Base-by-base conservation (phyloP, 1,139 yeast species). In the Pichia inconspicua region DNA sequence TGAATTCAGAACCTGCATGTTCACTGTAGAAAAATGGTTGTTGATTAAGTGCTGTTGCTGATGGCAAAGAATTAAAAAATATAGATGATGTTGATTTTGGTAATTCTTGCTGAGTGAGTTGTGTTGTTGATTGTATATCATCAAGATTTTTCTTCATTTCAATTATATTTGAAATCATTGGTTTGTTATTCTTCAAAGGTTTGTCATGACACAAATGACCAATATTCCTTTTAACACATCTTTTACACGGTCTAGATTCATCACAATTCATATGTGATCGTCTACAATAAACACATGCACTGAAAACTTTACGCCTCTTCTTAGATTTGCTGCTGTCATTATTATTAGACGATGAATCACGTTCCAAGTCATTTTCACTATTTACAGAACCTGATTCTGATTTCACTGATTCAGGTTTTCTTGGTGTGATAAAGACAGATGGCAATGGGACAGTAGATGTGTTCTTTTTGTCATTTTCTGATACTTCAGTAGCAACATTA, bases 221-320 rank as follows among this genome's bases (percentile, higher is more conserved):
- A 42, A 90, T 90, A 40, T 87, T 88, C 55, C 97, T 71, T 64
- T 86, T 87, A 22, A 89, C 75, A 66, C 97, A 90, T 46, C 97
- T 70, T 47, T 82, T 78, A 63, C 97, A 90, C 2, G 97, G 97
- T 50, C 97, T 71, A 14, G 79, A 71, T 40, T 80, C 84, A 63
- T 89, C 96, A 67, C 97, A 90, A 32, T 89, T 86, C 94, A 90
- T 88, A 64, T 90, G 97, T 1, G 96, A 87, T 43, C 97, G 71
- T 44, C 97, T 76, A 62, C 97, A 90, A 62, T 87, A 90, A 2
- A 90, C 86, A 68, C 97, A 90, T 0, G 97, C 96, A 50, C 75
- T 70, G 31, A 71, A 78, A 31, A 78, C 82, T 60, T 77, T 81
- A 66, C 78, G 78, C 64, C 77, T 76, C 30, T 41, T 42, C 37